phyloP scores from a whole-genome alignment of 2,329 filamentous ascomycete genomes.

The Neurospora sp. region DNA sequence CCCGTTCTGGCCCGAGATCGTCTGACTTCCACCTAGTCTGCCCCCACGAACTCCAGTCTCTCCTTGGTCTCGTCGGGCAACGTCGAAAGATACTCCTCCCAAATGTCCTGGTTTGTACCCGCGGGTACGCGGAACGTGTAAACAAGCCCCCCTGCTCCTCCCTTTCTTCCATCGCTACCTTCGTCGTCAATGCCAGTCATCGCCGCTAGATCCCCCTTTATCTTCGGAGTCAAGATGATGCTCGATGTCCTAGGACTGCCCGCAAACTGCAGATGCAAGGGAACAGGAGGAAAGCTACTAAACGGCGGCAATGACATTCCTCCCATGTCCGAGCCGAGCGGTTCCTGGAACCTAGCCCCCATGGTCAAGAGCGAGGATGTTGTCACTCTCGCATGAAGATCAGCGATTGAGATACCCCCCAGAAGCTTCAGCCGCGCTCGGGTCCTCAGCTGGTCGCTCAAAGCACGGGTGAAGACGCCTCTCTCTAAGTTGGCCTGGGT shows the following conservation, averaged over 20 bases:
- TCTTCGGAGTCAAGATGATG: slow-evolving; percentile 44
- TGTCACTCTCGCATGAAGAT: slow-evolving; percentile 37
- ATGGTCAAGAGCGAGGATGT: not conserved
- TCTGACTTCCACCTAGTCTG: not conserved
- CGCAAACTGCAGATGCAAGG: slow-evolving; percentile 46
- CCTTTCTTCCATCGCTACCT: not conserved
- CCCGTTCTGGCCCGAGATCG: not conserved
- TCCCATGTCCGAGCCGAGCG: not conserved
- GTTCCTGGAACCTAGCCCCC: slow-evolving; percentile 26
- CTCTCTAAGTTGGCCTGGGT: slow-evolving; percentile 44
- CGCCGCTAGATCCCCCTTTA: slow-evolving; percentile 26
- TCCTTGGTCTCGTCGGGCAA: slow-evolving; percentile 49
- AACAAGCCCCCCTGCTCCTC: not conserved
- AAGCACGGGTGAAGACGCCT: slow-evolving; percentile 40
- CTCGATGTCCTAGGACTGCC: slow-evolving; percentile 45
- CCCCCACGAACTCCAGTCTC: slow-evolving; percentile 7
- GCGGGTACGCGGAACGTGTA: not conserved
- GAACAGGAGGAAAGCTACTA: slow-evolving; percentile 28
- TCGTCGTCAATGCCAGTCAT: not conserved
- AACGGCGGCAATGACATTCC: not conserved
- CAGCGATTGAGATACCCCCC: slow-evolving; percentile 39
- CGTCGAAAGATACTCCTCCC: slow-evolving; percentile 48
- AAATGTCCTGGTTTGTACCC: slow-evolving; percentile 35
- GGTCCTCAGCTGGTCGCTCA: slow-evolving; percentile 40
- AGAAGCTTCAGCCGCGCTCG: slow-evolving; percentile 33